phyloP scores from a whole-genome alignment of 2,329 filamentous ascomycete species.

The Knoxdaviesia proteae region DNA sequence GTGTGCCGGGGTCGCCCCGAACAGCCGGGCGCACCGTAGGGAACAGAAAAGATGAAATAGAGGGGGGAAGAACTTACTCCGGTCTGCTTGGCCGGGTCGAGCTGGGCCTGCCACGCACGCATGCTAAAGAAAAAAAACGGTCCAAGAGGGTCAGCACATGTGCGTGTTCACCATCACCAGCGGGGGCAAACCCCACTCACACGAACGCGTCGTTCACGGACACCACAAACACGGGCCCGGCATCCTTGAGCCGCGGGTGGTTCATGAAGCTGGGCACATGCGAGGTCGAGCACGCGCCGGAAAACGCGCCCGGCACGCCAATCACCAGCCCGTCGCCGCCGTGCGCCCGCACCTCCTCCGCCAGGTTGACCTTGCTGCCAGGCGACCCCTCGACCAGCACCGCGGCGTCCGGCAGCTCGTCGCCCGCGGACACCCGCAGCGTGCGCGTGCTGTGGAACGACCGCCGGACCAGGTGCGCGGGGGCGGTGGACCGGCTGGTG shows the following conservation, averaged over 20 bases:
- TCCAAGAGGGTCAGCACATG: neutral
- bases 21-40: too few relatives aligned
- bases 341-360: conserved; percentile 43
- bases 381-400: conserved; percentile 71
- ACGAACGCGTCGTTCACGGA: conserved; percentile 91
- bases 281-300: conserved; percentile 30
- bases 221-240: conserved; percentile 73
- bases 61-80: conserved; percentile 36
- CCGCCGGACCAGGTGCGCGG: conserved; percentile 10
- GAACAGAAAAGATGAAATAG: neutral
- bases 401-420: conserved; percentile 56
- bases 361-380: conserved; percentile 75
- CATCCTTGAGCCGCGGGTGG: conserved; percentile 55
- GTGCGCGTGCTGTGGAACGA: conserved; percentile 42
- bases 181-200: conserved; percentile 26
- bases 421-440: conserved; percentile 52
- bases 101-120: conserved; percentile 65
- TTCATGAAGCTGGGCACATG: conserved; percentile 80
- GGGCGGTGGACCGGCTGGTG: neutral
- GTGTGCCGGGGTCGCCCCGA: neutral
- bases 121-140: conserved; percentile 32
- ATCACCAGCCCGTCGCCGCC: conserved; percentile 58
- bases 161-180: neutral
- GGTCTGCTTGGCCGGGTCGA: conserved; percentile 55
- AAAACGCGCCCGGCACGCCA: conserved; percentile 65